These are phyloP conservation scores for Ligustrum vulgare DNA, from an alignment of 257 asterid genomes.

Conservation along the genomic window DNA sequence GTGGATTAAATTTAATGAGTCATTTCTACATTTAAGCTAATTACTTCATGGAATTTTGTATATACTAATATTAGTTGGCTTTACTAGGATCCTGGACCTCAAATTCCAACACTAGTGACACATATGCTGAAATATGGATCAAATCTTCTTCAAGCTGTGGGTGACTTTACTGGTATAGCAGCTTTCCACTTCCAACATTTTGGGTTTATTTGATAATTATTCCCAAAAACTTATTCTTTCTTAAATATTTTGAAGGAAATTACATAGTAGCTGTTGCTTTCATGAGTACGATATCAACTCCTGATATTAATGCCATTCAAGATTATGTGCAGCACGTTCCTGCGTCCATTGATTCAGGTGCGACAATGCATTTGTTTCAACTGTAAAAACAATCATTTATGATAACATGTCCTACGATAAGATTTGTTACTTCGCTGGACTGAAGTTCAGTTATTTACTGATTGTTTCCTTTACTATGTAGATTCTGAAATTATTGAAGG, in stretches of 20 bases:
- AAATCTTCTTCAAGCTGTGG: conserved; percentile 91
- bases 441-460: conserved; percentile 16
- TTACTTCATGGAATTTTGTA: conserved; percentile 12
- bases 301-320: conserved; percentile 48
- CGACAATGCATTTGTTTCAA: conserved; percentile 5
- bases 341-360: conserved; percentile 76
- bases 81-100: conserved; percentile 81
- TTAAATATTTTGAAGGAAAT: conserved; percentile 58
- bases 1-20: conserved; percentile 8
- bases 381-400: not conserved
- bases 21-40: not conserved
- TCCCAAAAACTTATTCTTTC: conserved; percentile 24
- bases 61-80: conserved; percentile 20
- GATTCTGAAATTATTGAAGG: conserved; percentile 91
- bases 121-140: conserved; percentile 73
- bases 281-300: conserved; percentile 54
- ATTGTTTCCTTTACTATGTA: conserved; percentile 31
- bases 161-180: conserved; percentile 71
- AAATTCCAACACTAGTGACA: conserved; percentile 65
- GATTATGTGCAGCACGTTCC: conserved; percentile 67
- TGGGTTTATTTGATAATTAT: conserved; percentile 17
- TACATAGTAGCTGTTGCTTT: conserved; percentile 64
- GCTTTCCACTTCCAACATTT: conserved; percentile 15
- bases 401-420: not conserved
- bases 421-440: conserved; percentile 7